Evolutionary conservation across 805 yeast genomes (phyloP), one percentile per base, ranked within the genome.

Genomic region (Zygosaccharomyces kombuchaensis): DNA sequence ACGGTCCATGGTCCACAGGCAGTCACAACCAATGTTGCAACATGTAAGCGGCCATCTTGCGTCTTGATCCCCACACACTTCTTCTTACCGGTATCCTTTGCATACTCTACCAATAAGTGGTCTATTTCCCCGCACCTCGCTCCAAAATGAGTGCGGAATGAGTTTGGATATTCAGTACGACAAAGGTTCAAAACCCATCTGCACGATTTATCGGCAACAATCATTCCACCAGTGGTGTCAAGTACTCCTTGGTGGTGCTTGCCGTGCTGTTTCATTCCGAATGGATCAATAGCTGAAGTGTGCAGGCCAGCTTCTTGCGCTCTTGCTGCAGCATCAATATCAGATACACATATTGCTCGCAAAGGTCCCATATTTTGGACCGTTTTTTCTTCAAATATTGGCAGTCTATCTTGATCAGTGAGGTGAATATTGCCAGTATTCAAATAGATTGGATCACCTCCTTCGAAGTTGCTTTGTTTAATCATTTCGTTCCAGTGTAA

Each of bases 1-100:
- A 61, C 55, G 3, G 63, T 52, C 68, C 69, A 65, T 12, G 67
- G 63, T 9, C 70, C 70, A 41, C 62, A 54, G 22, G 53, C 53
- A n/a, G 63, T 45, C 13, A 65, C 60, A 1, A 54, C 56, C 25
- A 61, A 45, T 19, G 57, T 61, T 9, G 66, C 56, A 29, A 17
- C 22, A 44, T 64, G 66, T 0, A 14, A 23, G 7, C 47, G 50
- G 1, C 63, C 67, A 48, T 63, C 67, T 40, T 53, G 45, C 2
- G 69, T 65, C 36, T 42, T 46, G n/a, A 60, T 49, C 14, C 66
- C 65, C 21, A 51, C 34, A 36, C 63, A 57, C 36, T 50, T 53
- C 27, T 51, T 49, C 10, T 47, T 53, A 10, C 29, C 50, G 23
- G 53, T 41, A 8, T 16, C 32, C 9, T 40, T 36, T 29, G 43